These are phyloP conservation scores for Fonsecaea multimorphosa DNA, from an alignment of 2,329 filamentous ascomycete species.

Conservation along the genomic window DNA sequence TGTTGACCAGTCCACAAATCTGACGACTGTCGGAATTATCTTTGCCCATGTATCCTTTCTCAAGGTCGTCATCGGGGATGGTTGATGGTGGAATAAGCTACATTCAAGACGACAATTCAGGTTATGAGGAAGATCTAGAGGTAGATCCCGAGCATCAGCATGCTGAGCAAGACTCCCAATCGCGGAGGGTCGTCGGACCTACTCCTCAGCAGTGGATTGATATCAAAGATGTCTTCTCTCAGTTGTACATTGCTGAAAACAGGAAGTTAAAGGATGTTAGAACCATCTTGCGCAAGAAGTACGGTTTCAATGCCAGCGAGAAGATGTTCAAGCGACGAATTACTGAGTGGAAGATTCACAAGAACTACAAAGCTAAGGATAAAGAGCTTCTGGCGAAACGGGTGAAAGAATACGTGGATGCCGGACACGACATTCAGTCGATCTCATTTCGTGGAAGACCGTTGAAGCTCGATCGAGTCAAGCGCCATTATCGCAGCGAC, in stretches of 20 bases:
- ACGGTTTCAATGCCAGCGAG: conserved; percentile 34
- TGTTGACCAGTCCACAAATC: not conserved
- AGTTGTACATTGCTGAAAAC: conserved; percentile 33
- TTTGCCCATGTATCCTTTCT: not conserved
- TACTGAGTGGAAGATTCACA: conserved; percentile 33
- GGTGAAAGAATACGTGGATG: conserved; percentile 30
- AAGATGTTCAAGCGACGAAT: conserved; percentile 37
- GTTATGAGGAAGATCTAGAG: conserved; percentile 1
- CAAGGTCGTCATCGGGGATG: not conserved
- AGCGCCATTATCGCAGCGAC: conserved; percentile 32
- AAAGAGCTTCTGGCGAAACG: conserved; percentile 29
- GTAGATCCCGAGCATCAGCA: too few relatives aligned
- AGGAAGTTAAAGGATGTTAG: conserved; percentile 33
- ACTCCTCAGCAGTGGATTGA: conserved; percentile 28
- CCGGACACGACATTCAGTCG: conserved; percentile 28
- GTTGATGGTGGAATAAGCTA: not conserved
- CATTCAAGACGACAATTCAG: not conserved
- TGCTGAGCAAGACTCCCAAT: not conserved
- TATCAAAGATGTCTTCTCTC: conserved; percentile 33
- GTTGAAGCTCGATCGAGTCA: conserved; percentile 32
- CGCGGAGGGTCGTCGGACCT: conserved; percentile 23
- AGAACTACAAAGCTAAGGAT: conserved; percentile 35
- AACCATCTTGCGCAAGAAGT: conserved; percentile 25
- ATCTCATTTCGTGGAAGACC: conserved; percentile 32
- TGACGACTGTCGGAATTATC: not conserved